Base-by-base conservation (phyloP, 805 yeast species). In the Yamadazyma kitorensis region DNA sequence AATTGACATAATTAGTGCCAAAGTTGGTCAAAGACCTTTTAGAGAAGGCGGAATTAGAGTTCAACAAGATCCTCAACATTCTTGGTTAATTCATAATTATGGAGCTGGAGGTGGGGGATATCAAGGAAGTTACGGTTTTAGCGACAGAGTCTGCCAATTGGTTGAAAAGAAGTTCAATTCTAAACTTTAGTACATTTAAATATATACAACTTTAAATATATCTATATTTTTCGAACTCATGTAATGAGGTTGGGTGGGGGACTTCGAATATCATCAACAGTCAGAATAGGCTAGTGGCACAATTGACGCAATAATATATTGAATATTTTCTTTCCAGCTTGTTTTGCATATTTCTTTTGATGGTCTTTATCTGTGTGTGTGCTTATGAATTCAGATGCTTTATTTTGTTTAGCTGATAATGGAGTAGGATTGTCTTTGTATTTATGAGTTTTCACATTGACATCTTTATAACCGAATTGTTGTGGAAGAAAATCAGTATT, bases 91-190 rank as follows among this genome's bases (percentile, higher is more conserved):
- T 16, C 87, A 81, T 53, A 75, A 74, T 47, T 81, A 80, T 52
- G 86, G 87, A 2, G 83, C 86, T 19, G 86, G 78, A 6, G 87
- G 87, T 19, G 76, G 85, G 16, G 93, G 93, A 0, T 83, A 76
- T 55, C 94, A 86, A 61, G 70, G 82, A 3, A 80, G 86, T 3
- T 74, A 71, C 40, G 89, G 87, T 1, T 68, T 78, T 52, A 77
- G 84, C 20, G 45, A 49, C 13, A 31, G 23, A 18, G 29, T 17
- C 22, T 17, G 34, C 11, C 28, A 17, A 12, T 12, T 29, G 17
- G 25, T 29, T 9, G 15, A 14, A 12, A 27, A 17, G 17, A 14
- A 20, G 9, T 25, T 25, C 6, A 23, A 17, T 6, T 25, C 28
- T n/a, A 25, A 15, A 25, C 28, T 25, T 25, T 25, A 25, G n/a